Conservation (phyloP, 2,329 filamentous ascomycete genomes). For the Pseudogymnoascus sp. region DNA sequence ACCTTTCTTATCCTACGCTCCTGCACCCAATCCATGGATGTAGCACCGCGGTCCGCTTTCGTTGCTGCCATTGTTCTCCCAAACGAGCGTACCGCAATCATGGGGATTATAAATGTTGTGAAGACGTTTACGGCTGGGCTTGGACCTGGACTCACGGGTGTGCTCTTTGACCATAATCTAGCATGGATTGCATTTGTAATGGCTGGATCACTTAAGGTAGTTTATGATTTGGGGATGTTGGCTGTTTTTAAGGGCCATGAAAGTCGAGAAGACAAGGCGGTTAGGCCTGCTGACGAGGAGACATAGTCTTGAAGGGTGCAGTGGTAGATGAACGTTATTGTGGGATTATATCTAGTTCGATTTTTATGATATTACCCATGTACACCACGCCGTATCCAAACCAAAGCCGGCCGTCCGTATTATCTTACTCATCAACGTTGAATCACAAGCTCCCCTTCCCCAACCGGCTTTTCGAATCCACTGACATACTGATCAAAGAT, state of each 20-base stretch:
- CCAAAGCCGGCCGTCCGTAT: not conserved
- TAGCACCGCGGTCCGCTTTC: slow-evolving; percentile 62
- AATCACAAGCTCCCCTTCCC: not conserved
- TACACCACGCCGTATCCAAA: not conserved
- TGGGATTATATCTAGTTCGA: not conserved
- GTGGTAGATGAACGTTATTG: not conserved
- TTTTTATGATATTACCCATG: not conserved
- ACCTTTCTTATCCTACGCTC: slow-evolving; percentile 54
- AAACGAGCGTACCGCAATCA: slow-evolving; percentile 60
- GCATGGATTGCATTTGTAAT: slow-evolving; percentile 57
- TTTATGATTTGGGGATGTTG: slow-evolving; percentile 52
- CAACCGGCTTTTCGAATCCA: not conserved
- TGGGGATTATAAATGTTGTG: slow-evolving; percentile 62
- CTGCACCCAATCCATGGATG: slow-evolving; percentile 60
- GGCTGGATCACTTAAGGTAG: slow-evolving; percentile 54
- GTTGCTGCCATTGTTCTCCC: slow-evolving; percentile 56
- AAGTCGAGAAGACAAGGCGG: slow-evolving; percentile 19
- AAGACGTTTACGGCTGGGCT: slow-evolving; percentile 57
- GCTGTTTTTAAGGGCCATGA: slow-evolving; percentile 36
- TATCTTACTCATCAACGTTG: not conserved
- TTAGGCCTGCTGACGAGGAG: slow-evolving; percentile 16
- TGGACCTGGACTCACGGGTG: slow-evolving; percentile 57
- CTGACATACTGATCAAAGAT: not conserved
- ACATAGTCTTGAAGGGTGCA: not conserved
- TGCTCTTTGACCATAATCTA: slow-evolving; percentile 44